Evolutionary conservation across 139 green algal genomes (phyloP).

Genomic region (Ettlia oleoabundans): DNA sequence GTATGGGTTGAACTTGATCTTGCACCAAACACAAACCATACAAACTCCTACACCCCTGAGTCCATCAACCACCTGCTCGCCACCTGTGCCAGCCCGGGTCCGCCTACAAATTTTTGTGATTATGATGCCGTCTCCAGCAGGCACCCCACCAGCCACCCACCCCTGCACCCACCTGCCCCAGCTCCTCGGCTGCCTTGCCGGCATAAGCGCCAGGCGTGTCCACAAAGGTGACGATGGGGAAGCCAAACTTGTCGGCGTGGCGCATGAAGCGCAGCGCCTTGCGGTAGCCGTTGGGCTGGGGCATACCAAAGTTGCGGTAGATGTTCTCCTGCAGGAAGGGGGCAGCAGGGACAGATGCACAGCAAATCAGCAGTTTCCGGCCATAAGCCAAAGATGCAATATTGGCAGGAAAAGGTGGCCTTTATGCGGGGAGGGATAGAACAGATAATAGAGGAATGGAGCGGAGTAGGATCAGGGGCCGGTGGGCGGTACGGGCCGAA

Average conservation of each 20-base stretch:
- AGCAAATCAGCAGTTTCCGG: background rate
- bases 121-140: background rate
- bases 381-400: no score
- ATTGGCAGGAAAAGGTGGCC: background rate
- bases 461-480: no score
- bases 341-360: background rate
- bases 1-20: no score
- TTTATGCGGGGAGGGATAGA: background rate
- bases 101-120: background rate
- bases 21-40: no score
- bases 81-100: background rate
- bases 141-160: background rate
- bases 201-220: conserved; percentile 97
- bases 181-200: conserved; percentile 91
- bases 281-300: conserved; percentile 94
- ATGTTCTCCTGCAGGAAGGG: conserved; percentile 88
- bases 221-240: conserved; percentile 98
- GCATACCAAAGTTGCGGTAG: conserved; percentile 95
- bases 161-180: conserved; percentile 79
- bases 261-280: conserved; percentile 98
- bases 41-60: no score
- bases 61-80: no score
- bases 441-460: no score
- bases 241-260: conserved; percentile 93
- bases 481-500: no score